Evolutionary conservation across 805 yeast species (phyloP).

Genomic region (Candida chauliodis): DNA sequence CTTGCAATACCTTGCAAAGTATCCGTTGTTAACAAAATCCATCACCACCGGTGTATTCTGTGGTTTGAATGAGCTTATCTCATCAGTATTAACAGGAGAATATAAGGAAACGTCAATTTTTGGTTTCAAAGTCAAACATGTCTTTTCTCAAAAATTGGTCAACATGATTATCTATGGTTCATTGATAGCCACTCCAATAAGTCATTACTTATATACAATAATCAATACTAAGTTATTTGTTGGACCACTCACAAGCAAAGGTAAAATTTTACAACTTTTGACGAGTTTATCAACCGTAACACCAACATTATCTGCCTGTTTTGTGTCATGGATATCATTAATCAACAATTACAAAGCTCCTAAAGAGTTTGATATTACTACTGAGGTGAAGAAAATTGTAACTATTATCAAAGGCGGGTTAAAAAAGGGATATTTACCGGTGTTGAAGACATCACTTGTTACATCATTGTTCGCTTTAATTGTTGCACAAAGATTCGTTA

Average conservation of each 20-base stretch:
- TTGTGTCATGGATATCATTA: slow-evolving; percentile 50
- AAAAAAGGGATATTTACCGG: slow-evolving; percentile 40
- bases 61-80: slow-evolving; percentile 55
- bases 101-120: slow-evolving; percentile 18
- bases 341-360: slow-evolving; percentile 38
- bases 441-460: slow-evolving; percentile 51
- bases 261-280: slow-evolving; percentile 47
- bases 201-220: slow-evolving; percentile 50
- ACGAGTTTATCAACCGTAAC: slow-evolving; percentile 52
- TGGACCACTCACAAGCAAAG: slow-evolving; percentile 37
- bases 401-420: slow-evolving; percentile 29
- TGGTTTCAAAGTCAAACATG: slow-evolving; percentile 30
- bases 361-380: slow-evolving; percentile 1
- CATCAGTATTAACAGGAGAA: slow-evolving; percentile 49
- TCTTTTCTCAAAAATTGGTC: slow-evolving; percentile 43
- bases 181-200: slow-evolving; percentile 52
- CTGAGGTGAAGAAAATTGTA: slow-evolving; percentile 16
- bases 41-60: slow-evolving; percentile 54
- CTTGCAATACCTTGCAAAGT: slow-evolving; percentile 34
- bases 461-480: slow-evolving; percentile 50
- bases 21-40: slow-evolving; percentile 60
- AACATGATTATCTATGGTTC: slow-evolving; percentile 57
- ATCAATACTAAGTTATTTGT: slow-evolving; percentile 44
- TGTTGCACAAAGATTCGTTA: slow-evolving; percentile 54
- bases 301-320: slow-evolving; percentile 48